Conservation (phyloP, 805 yeast genomes). For the Ogataea polymorpha region DNA sequence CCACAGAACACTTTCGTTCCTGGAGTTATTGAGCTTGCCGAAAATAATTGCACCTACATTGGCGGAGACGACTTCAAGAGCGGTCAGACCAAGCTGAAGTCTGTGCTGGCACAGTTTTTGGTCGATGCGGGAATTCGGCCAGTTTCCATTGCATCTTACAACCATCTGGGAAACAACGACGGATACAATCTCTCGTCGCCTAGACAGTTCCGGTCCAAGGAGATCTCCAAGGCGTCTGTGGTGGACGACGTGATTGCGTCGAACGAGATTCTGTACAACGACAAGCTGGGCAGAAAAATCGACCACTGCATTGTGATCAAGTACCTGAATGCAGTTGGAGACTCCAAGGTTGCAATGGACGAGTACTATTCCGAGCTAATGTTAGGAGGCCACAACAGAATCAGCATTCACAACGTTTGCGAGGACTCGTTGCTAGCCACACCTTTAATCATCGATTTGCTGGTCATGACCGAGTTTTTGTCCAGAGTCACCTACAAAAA, state of each 20-base stretch:
- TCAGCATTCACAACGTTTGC: constrained; percentile 91
- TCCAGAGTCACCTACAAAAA: constrained; percentile 80
- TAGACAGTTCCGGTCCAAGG: constrained; percentile 91
- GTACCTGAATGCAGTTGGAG: constrained; percentile 92
- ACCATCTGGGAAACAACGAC: constrained; percentile 95
- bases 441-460: constrained; percentile 88
- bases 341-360: constrained; percentile 97
- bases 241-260: constrained; percentile 93
- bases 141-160: constrained; percentile 89
- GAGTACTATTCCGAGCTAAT: constrained; percentile 95
- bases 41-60: constrained; percentile 66
- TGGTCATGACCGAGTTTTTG: constrained; percentile 85
- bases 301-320: constrained; percentile 96
- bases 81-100: constrained; percentile 93
- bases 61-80: constrained; percentile 98
- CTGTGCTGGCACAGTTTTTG: constrained; percentile 93
- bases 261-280: constrained; percentile 78
- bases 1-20: constrained; percentile 98
- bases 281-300: constrained; percentile 69
- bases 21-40: constrained; percentile 88
- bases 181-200: constrained; percentile 91
- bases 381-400: constrained; percentile 96
- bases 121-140: constrained; percentile 98
- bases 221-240: constrained; percentile 88
- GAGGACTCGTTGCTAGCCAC: constrained; percentile 95